phyloP scores from a whole-genome alignment of 768 basidiomycete species.

The Chalciporus pseudorubinellus region DNA sequence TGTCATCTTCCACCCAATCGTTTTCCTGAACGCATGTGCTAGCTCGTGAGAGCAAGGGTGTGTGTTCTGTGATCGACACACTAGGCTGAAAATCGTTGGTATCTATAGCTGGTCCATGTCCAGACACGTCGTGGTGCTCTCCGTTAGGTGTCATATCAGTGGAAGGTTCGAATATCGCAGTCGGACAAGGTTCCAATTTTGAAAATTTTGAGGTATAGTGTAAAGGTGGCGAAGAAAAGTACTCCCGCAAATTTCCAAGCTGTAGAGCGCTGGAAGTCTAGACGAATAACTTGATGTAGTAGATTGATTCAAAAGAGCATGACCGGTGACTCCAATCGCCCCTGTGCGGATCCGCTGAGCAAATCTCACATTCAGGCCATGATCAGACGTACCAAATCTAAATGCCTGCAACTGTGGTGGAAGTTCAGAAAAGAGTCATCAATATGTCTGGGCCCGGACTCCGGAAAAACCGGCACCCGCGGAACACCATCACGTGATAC shows the following conservation, averaged over 20 bases:
- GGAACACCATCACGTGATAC: conserved; percentile 16
- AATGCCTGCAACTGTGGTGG: neutral
- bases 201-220: neutral
- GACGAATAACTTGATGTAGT: too few relatives aligned
- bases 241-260: too few relatives aligned
- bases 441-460: neutral
- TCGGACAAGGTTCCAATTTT: neutral
- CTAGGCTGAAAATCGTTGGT: neutral
- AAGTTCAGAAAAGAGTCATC: neutral
- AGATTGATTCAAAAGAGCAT: too few relatives aligned
- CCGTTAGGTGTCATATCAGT: neutral
- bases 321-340: too few relatives aligned
- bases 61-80: conserved; percentile 38
- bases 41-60: conserved; percentile 51
- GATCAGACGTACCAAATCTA: too few relatives aligned
- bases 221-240: neutral
- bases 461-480: too few relatives aligned
- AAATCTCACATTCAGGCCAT: too few relatives aligned
- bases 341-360: too few relatives aligned
- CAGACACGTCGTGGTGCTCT: too few relatives aligned
- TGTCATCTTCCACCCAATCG: neutral
- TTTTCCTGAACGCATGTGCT: conserved; percentile 56
- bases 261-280: too few relatives aligned
- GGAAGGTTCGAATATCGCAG: neutral
- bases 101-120: neutral